A percentile compares a stretch with the other conserved stretches of the same genome.
Conservation (phyloP, 2,329 filamentous ascomycete genomes). For the Botrytis pseudocinerea region DNA sequence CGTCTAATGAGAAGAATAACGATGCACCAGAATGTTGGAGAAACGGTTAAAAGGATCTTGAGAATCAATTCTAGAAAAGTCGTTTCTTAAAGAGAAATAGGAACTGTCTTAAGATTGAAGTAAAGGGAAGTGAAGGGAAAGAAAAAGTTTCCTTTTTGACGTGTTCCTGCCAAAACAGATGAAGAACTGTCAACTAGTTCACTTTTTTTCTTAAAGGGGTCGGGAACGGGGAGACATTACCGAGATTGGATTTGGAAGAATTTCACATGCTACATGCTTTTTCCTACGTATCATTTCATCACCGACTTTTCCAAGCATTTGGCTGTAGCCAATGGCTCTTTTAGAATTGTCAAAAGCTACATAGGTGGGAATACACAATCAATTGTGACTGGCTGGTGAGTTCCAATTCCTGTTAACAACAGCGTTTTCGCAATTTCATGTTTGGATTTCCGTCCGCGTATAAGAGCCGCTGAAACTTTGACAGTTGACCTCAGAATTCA, state of each 20-base stretch:
- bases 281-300: conserved; percentile 1
- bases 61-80: background rate
- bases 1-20: conserved; percentile 3
- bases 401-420: background rate
- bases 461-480: background rate
- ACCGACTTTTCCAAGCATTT: conserved; percentile 17
- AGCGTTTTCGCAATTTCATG: background rate
- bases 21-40: background rate
- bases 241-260: conserved; percentile 20
- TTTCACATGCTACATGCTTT: conserved; percentile 6
- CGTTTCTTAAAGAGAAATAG: background rate
- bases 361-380: background rate
- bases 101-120: background rate
- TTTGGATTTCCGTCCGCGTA: background rate
- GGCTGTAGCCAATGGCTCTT: conserved; percentile 4
- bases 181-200: conserved; percentile 7
- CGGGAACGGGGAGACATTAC: conserved; percentile 18
- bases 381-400: background rate
- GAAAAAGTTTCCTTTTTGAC: conserved; percentile 20
- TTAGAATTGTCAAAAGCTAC: background rate
- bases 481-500: background rate
- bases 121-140: conserved; percentile 7
- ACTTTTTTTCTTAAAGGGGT: conserved; percentile 17
- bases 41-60: background rate
- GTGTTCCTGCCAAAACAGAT: conserved; percentile 10